Evolutionary conservation across 1,284 basidiomycete species (phyloP).

Genomic region (Ustilago sp.): DNA sequence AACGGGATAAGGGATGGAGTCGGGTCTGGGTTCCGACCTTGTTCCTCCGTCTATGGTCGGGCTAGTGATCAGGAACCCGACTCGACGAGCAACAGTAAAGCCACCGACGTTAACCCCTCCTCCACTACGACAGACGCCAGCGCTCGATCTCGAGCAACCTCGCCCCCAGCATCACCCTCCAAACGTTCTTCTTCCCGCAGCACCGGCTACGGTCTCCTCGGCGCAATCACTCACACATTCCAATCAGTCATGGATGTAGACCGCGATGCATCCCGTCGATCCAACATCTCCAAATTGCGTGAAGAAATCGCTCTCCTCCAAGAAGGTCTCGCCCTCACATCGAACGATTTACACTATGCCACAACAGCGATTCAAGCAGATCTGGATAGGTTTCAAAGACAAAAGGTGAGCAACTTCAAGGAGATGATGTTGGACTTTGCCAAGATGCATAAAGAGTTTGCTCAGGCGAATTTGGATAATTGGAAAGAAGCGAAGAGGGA

Average conservation of each 20-base stretch:
- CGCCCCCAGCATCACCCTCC: conserved; percentile 34
- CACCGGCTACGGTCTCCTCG: conserved; percentile 78
- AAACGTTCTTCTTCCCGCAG: conserved; percentile 44
- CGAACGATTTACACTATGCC: conserved; percentile 84
- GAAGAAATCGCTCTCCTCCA: conserved; percentile 79
- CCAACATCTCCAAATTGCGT: conserved; percentile 90
- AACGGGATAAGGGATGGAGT: conserved; percentile 51
- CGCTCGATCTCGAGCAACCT: conserved; percentile 28
- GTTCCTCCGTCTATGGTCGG: conserved; percentile 33
- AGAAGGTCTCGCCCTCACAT: conserved; percentile 61
- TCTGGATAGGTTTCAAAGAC: conserved; percentile 95
- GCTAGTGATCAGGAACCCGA: conserved; percentile 32
- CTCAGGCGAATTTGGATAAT: conserved; percentile 85
- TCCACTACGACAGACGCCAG: neutral
- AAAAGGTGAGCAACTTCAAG: conserved; percentile 94
- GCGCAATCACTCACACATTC: conserved; percentile 91
- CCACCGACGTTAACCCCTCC: neutral
- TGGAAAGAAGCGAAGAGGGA: conserved; percentile 96
- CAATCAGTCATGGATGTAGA: conserved; percentile 99
- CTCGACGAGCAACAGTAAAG: neutral
- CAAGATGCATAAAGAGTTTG: conserved; percentile 84
- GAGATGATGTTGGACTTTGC: conserved; percentile 93
- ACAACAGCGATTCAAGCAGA: conserved; percentile 96
- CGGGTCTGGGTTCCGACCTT: conserved; percentile 40
- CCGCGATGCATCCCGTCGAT: conserved; percentile 91